Evolutionary conservation across 2,329 filamentous ascomycete genomes (phyloP).

Genomic region (Aspergillus amoenus): DNA sequence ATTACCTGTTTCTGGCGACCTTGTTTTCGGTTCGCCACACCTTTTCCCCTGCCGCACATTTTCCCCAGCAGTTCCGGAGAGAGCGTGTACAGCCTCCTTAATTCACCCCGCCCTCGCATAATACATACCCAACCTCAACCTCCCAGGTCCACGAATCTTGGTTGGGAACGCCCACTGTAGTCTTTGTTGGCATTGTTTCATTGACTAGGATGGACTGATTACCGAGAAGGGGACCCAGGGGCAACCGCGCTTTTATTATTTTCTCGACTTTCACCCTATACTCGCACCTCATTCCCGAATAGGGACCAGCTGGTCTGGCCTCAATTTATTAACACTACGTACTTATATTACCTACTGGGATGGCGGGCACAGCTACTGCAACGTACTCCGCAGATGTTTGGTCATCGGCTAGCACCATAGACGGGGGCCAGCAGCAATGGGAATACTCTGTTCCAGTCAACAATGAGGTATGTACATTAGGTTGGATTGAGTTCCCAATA

Average conservation of each 20-base stretch:
- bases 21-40: constrained; percentile 14
- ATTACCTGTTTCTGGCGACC: constrained; percentile 32
- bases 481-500: neutral
- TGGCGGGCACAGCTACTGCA: constrained; percentile 43
- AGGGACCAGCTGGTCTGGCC: constrained; percentile 38
- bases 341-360: constrained; percentile 25
- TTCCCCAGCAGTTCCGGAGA: constrained; percentile 2
- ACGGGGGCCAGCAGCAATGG: constrained; percentile 34
- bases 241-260: constrained; percentile 16
- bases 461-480: constrained; percentile 33
- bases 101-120: constrained; percentile 13
- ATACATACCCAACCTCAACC: constrained; percentile 6
- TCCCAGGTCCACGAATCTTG: constrained; percentile 7
- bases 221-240: constrained; percentile 15
- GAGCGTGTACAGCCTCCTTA: constrained; percentile 5
- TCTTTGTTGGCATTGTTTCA: constrained; percentile 12
- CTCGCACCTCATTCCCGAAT: constrained; percentile 7
- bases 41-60: constrained; percentile 16
- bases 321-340: constrained; percentile 15
- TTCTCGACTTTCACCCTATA: constrained; percentile 5
- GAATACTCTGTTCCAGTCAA: constrained; percentile 38
- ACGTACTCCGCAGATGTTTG: constrained; percentile 41
- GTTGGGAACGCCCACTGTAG: constrained; percentile 7
- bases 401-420: constrained; percentile 35
- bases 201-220: constrained; percentile 33